Conservation (phyloP, 2,329 filamentous ascomycete species). For the Epichloe amarillans region DNA sequence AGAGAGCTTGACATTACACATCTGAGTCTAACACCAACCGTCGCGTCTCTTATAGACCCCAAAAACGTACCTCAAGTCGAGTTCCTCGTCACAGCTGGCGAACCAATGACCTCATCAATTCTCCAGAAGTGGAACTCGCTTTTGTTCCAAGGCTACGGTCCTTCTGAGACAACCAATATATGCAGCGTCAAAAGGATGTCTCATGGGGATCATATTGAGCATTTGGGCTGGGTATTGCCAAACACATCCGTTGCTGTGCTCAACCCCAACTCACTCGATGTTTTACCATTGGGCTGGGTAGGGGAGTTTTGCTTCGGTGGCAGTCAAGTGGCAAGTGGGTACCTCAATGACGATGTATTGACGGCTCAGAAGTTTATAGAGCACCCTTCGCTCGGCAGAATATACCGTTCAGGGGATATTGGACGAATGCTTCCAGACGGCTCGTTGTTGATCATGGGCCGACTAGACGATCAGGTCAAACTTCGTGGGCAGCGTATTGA, state of each 20-base stretch:
- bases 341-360: constrained; percentile 50
- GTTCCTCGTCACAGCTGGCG: constrained; percentile 71
- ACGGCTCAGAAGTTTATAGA: constrained; percentile 55
- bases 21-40: constrained; percentile 73
- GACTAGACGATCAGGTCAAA: constrained; percentile 70
- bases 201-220: constrained; percentile 47
- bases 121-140: constrained; percentile 54
- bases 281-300: constrained; percentile 55
- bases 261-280: constrained; percentile 26
- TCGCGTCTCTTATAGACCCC: constrained; percentile 62
- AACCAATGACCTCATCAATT: constrained; percentile 62
- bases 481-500: constrained; percentile 71
- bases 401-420: constrained; percentile 75
- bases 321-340: constrained; percentile 65
- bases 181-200: constrained; percentile 60
- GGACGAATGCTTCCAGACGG: constrained; percentile 68
- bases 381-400: constrained; percentile 53
- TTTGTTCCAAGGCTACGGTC: constrained; percentile 71
- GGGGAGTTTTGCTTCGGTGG: constrained; percentile 89
- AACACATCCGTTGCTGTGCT: constrained; percentile 68
- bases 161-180: constrained; percentile 79
- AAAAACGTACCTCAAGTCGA: constrained; percentile 56
- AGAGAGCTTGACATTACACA: constrained; percentile 55
- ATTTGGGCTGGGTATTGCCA: constrained; percentile 60
- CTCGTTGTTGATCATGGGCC: constrained; percentile 57